A percentile compares a stretch with the other conserved stretches of the same genome.
These are phyloP conservation scores for Mycena pura DNA, from an alignment of 768 basidiomycete genomes.

Conservation along the genomic window DNA sequence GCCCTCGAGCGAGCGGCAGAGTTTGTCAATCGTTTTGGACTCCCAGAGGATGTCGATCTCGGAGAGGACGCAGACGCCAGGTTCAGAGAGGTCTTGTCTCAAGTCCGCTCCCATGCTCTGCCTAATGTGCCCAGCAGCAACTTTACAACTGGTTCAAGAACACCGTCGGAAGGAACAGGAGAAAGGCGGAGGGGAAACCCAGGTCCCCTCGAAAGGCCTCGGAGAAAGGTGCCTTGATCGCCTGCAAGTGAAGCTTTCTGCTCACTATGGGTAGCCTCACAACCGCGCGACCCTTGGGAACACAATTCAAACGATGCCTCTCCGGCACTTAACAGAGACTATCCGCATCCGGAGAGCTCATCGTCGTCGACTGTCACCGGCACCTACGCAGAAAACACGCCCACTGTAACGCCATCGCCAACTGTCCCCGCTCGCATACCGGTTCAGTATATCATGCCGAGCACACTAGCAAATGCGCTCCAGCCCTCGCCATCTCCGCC, in stretches of 20 bases:
- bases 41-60: conserved; percentile 59
- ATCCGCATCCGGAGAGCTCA: conserved; percentile 21
- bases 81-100: conserved; percentile 59
- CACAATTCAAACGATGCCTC: neutral
- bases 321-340: neutral
- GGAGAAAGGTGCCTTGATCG: conserved; percentile 52
- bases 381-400: conserved; percentile 46
- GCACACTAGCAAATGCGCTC: conserved; percentile 24
- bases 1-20: conserved; percentile 67
- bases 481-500: conserved; percentile 30
- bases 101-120: conserved; percentile 11
- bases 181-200: conserved; percentile 62
- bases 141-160: conserved; percentile 82
- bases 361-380: conserved; percentile 42
- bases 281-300: conserved; percentile 5
- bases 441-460: conserved; percentile 11
- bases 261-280: conserved; percentile 8
- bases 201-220: conserved; percentile 57
- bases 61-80: conserved; percentile 64
- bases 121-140: conserved; percentile 49
- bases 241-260: neutral
- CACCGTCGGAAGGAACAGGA: conserved; percentile 64
- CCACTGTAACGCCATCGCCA: conserved; percentile 16
- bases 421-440: conserved; percentile 19
- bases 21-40: conserved; percentile 64